Evolutionary conservation across 139 green algal species (phyloP), one percentile per base, ranked within the genome.

Genomic region (Yamagishiella unicocca): DNA sequence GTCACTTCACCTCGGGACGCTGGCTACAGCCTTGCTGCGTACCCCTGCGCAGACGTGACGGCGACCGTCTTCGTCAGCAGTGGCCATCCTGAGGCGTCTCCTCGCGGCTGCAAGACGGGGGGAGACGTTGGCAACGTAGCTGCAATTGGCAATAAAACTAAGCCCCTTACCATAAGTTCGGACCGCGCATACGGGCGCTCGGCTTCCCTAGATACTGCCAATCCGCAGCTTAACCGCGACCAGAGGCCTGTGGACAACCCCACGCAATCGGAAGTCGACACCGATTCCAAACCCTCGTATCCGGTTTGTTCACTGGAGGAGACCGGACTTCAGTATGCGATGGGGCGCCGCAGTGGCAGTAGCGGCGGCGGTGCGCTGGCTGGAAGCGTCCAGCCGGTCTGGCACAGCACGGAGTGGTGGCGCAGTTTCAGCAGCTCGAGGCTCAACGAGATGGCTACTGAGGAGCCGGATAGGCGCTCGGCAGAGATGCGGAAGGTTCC

Each of bases 321-420:
- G 2, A n/a, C 33, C 19, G 45, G 33, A 10, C 38, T 53, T 6
- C 38, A 76, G 37, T 54, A 76, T 38, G 7, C 35, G 21, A 21
- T 33, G 10, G 4, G 31, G 33, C n/a, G 53, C n/a, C 46, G 74
- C 74, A 46, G 74, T 14, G n/a, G 74, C 74, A 46, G 74, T 50
- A 42, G 1, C 7, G 46, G 31, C 46, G 50, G 50, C 19, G 35
- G 50, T 43, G 72, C 29, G 67, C 67, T 50, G 37, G 12, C 43
- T 4, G 22, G 2, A 21, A 27, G 6, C 33, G n/a, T 46, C 17
- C 74, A 67, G 1, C 35, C 22, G 1, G 31, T 29, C 46, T 84
- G 58, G 78, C 58, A 74, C 40, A 46, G 42, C 42, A 64, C 61
- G 22, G 79, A 85, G n/a, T 85, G 79, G 79, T 85, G 79, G 79